phyloP scores from a whole-genome alignment of 2,329 filamentous ascomycete genomes.

The Teratosphaeriaceae sp. region DNA sequence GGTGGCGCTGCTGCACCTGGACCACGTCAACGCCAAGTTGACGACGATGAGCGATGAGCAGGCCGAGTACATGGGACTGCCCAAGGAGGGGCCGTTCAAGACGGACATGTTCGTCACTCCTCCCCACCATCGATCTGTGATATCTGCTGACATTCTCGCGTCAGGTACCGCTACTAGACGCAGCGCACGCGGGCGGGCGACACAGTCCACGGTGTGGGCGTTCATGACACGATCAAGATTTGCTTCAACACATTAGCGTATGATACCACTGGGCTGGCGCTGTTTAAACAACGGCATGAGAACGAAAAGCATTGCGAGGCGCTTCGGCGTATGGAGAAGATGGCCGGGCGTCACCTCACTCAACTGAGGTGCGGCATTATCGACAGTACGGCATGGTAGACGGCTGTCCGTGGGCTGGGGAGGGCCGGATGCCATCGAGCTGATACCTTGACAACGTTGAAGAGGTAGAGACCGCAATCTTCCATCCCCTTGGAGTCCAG shows the following conservation, averaged over 20 bases:
- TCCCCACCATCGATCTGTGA: constrained; percentile 23
- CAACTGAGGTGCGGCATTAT: constrained; percentile 2
- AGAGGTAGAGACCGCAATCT: no score
- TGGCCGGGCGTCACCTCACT: neutral
- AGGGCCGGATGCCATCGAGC: no score
- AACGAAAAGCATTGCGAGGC: constrained; percentile 3
- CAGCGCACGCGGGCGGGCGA: no score
- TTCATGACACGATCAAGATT: no score
- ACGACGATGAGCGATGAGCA: constrained; percentile 77
- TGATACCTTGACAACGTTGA: no score
- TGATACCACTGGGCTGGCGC: constrained; percentile 1
- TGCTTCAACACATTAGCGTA: constrained; percentile 2
- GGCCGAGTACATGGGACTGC: constrained; percentile 89
- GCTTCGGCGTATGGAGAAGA: constrained; percentile 1
- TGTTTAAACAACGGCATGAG: constrained; percentile 3
- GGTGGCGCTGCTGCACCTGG: constrained; percentile 88
- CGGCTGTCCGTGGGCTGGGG: no score
- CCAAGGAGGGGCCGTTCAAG: constrained; percentile 90
- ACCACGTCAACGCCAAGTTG: constrained; percentile 91
- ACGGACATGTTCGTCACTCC: constrained; percentile 80
- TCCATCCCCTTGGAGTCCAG: no score
- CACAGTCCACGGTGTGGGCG: no score
- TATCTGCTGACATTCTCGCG: neutral
- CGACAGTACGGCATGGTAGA: no score
- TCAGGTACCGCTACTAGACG: constrained; percentile 5